Base-by-base conservation (phyloP, 192 early-diverging fungal genomes). In the Coemansia sp. region DNA sequence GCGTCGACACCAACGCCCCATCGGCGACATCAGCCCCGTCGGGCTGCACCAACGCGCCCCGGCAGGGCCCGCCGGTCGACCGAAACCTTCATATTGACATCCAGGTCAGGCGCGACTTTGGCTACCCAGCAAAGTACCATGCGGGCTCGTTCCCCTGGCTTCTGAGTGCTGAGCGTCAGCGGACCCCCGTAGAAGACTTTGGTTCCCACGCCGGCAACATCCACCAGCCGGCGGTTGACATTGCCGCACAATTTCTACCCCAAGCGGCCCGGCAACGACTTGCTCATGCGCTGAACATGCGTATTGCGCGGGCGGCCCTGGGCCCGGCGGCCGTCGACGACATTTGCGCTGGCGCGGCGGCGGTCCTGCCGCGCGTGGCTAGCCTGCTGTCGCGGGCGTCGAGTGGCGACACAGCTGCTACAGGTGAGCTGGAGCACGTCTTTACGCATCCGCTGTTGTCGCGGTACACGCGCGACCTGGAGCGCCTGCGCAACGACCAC, bases 131-230 rank as follows among this genome's bases (percentile, higher is more conserved):
- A 26, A 54, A 48, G 25, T 67, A 67, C 43, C 64, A 67, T 20
- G 56, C 46, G 7, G 64, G 64, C 11, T 59, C 55, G 11, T 64
- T 64, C 34, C 68, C 68, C 18, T 72, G 68, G 68, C 46, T 72
- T 44, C 48, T 72, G 17, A 72, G 68, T 30, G 68, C 68, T 19
- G 56, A 72, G 47, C 68, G 68, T 10, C 68, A 72, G 46, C 56
- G 68, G 27, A 38, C 40, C 3, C 68, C 68, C 12, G 33, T 55
- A 25, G 61, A 71, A 33, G 68, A 71, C 40, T 52, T 64, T 12
- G 51, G 47, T 4, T 19, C 29, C 5, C 32, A 44, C 16, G 5
- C 39, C 13, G 39, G 19, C 18, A 20, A 27, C 25, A 50, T 29
- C 23, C 14, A 19, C 13, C 4, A 23, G 29, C 14, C n/a, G 1